Conservation (phyloP, 495 filamentous ascomycete genomes). For the Penicillium mononematosum region DNA sequence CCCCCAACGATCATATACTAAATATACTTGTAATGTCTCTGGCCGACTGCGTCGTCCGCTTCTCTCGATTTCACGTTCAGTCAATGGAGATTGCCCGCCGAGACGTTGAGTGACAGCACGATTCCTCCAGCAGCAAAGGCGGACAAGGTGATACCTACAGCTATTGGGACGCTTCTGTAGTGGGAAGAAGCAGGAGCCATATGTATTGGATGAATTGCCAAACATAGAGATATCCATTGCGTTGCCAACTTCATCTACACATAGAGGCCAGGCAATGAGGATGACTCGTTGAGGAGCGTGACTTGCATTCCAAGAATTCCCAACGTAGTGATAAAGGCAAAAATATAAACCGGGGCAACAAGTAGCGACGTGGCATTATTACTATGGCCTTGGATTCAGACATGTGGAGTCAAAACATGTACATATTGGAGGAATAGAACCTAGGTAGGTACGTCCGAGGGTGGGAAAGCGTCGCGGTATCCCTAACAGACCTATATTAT, state of each 20-base stretch:
- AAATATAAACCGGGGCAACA: constrained; percentile 32
- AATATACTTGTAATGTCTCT: constrained; percentile 18
- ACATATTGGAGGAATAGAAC: constrained; percentile 17
- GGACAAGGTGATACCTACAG: constrained; percentile 17
- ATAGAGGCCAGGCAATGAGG: constrained; percentile 19
- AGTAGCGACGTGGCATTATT: constrained; percentile 29
- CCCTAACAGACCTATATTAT: too few relatives aligned
- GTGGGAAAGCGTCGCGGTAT: too few relatives aligned
- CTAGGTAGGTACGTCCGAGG: background rate
- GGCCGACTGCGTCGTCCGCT: constrained; percentile 15
- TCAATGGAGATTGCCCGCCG: background rate
- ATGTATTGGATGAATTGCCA: constrained; percentile 25
- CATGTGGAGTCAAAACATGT: too few relatives aligned
- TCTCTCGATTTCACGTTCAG: constrained; percentile 12
- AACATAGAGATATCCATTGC: constrained; percentile 21
- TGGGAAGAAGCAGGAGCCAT: constrained; percentile 30
- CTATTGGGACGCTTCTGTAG: background rate
- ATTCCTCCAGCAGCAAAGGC: constrained; percentile 22
- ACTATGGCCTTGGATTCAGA: constrained; percentile 18
- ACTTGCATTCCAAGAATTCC: constrained; percentile 49
- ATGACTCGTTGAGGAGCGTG: constrained; percentile 31
- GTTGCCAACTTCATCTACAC: constrained; percentile 21
- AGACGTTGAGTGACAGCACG: background rate
- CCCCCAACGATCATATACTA: background rate
- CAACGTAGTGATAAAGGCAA: constrained; percentile 30